Percentiles rank a stretch among this genome's conserved stretches.
Conservation (phyloP, 2,329 filamentous ascomycete species). For the Lasiodiplodia gonubiensis region DNA sequence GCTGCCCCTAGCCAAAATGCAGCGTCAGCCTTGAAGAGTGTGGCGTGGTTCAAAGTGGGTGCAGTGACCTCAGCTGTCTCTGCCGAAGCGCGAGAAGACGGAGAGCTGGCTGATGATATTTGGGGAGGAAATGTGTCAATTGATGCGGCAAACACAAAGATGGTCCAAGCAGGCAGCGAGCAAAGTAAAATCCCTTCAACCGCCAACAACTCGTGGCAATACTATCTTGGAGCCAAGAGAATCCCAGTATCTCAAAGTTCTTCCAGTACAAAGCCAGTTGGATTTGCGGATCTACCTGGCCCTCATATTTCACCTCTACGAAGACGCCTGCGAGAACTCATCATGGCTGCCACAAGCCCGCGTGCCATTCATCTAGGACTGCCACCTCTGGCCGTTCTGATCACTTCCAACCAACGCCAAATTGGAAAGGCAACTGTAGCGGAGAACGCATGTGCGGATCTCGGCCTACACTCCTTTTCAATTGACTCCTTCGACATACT, state of each 20-base stretch:
- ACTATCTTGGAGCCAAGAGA: constrained; percentile 81
- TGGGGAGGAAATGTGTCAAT: constrained; percentile 90
- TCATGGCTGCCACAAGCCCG: constrained; percentile 86
- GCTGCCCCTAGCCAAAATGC: constrained; percentile 30
- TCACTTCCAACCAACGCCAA: constrained; percentile 89
- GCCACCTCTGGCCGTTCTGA: constrained; percentile 83
- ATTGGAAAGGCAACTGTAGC: constrained; percentile 90
- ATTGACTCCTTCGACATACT: constrained; percentile 94
- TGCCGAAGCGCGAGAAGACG: constrained; percentile 62
- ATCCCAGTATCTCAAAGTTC: constrained; percentile 61
- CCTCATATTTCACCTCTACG: constrained; percentile 53
- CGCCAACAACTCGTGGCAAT: constrained; percentile 81
- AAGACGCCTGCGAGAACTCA: constrained; percentile 77
- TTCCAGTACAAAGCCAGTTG: constrained; percentile 64
- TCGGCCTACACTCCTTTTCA: constrained; percentile 85
- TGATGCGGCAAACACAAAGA: constrained; percentile 83
- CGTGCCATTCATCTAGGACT: constrained; percentile 85
- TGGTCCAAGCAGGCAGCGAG: constrained; percentile 89
- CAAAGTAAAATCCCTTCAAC: constrained; percentile 79
- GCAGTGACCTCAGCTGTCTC: constrained; percentile 63
- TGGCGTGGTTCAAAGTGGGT: constrained; percentile 93
- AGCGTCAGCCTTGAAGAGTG: constrained; percentile 46
- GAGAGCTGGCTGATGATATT: constrained; percentile 67
- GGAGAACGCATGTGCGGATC: constrained; percentile 78
- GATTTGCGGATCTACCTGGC: constrained; percentile 47